Conservation (phyloP, 2,329 filamentous ascomycete species). For the Sclerotinia nivalis region DNA sequence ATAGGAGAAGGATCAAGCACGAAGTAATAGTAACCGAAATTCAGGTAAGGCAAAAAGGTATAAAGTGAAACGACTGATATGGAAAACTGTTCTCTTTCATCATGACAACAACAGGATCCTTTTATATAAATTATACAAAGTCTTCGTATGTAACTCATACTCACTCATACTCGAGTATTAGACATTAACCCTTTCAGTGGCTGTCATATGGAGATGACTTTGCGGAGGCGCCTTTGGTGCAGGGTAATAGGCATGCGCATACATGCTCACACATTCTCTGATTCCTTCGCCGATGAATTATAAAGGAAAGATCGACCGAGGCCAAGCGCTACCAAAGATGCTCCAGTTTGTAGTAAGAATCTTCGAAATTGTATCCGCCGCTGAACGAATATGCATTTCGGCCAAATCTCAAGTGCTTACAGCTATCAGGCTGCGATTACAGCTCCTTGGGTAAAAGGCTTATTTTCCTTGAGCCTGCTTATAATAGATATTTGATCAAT, state of each 20-base stretch:
- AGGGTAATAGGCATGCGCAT: not conserved
- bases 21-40: not conserved
- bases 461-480: not conserved
- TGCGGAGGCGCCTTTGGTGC: not conserved
- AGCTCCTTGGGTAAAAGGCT: not conserved
- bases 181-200: not conserved
- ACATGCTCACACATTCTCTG: not conserved
- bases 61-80: not conserved
- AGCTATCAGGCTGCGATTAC: not conserved
- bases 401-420: slow-evolving; percentile 1
- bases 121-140: slow-evolving; percentile 14
- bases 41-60: not conserved
- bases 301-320: no score
- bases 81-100: not conserved
- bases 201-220: not conserved
- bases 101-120: not conserved
- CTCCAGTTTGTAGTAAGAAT: not conserved
- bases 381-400: not conserved
- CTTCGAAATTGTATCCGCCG: not conserved
- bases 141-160: not conserved
- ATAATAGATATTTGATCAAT: not conserved
- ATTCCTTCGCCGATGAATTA: slow-evolving; percentile 1
- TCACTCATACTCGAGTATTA: not conserved
- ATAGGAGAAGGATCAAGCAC: not conserved
- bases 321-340: no score